Evolutionary conservation across 164 flowering plant species (phyloP), one percentile per base, ranked within the genome.

Genomic region (Chloranthus sessilifolius): DNA sequence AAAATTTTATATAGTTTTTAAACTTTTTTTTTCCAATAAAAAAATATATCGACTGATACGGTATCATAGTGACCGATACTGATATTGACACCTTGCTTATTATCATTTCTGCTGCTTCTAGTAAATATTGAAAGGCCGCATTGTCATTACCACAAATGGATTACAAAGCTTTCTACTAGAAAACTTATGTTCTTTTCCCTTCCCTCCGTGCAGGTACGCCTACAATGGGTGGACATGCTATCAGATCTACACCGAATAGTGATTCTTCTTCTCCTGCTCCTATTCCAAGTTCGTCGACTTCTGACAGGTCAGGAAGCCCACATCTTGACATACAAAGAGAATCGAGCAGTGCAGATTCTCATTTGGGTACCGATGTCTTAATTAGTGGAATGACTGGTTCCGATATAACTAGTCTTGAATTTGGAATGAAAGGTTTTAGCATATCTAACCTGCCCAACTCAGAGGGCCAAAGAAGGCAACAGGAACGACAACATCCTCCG

Each of bases 381-480:
- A n/a, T 44, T 27, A 44, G 58, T 53, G 61, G 56, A 52, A 52
- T 34, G 20, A 12, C 50, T 56, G 64, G 35, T 24, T 52, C 60
- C n/a, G 71, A 69, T 49, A 26, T 57, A 40, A 43, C 66, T 21
- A 22, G 26, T 42, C 25, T 62, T 53, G 76, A 66, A 42, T 50
- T 69, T 38, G 66, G 64, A 54, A 49, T 69, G 48, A 66, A 62
- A 55, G 56, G 50, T 50, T 39, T 71, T 17, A 68, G 36, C 46
- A 36, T 70, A 31, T 72, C 77, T 38, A 53, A 50, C 45, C 40
- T 43, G 21, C 65, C 59, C 16, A 60, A 44, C 45, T 9, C 55
- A 1, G 65, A 35, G 14, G 56, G 44, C 51, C 62, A 45, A 24
- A 55, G 47, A 28, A 60, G 47, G 30, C 69, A 58, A 47, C 59